A percentile compares a stretch with the other conserved stretches of the same genome.
Evolutionary conservation across 2,329 filamentous ascomycete genomes (phyloP).

Genomic region (Proliferodiscus dingleyae): DNA sequence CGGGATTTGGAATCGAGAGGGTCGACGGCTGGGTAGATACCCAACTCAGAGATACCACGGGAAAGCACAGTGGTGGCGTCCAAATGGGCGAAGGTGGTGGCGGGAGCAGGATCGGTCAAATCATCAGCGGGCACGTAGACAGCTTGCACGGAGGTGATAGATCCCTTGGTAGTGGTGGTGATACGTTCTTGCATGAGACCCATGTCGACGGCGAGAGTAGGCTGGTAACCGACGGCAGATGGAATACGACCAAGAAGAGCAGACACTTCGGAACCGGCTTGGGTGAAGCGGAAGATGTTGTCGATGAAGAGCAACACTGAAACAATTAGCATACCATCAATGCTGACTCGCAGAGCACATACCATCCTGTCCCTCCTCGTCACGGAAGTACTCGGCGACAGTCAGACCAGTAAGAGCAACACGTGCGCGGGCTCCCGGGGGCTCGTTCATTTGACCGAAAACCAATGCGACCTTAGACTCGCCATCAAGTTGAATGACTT

Average conservation of each 20-base stretch:
- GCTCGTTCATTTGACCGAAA: constrained; percentile 99
- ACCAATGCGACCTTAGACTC: constrained; percentile 99
- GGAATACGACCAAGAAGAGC: constrained; percentile 98
- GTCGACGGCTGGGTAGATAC: constrained; percentile 99
- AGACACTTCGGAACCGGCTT: constrained; percentile 99
- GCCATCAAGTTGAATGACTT: constrained; percentile 98
- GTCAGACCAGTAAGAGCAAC: constrained; percentile 87
- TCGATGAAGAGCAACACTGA: constrained; percentile 97
- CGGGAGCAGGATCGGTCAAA: constrained; percentile 99
- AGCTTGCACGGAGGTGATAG: constrained; percentile 99
- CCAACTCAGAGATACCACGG: constrained; percentile 99
- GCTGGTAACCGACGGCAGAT: constrained; percentile 99
- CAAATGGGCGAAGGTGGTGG: constrained; percentile 99
- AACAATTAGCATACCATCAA: constrained; percentile 23
- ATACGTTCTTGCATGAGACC: constrained; percentile 99
- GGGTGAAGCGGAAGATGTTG: constrained; percentile 99
- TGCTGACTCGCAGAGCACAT: constrained; percentile 31
- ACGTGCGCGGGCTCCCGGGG: constrained; percentile 98
- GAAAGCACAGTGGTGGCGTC: constrained; percentile 99
- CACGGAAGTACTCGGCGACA: constrained; percentile 78
- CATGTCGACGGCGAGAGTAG: constrained; percentile 97
- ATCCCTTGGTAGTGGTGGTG: constrained; percentile 98
- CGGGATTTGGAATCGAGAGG: constrained; percentile 99
- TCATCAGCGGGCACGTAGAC: constrained; percentile 99
- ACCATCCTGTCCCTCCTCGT: constrained; percentile 79